Percentiles rank a stretch among this genome's conserved stretches.
Evolutionary conservation across 176 grass and related monocot genomes (phyloP).

Genomic region (Aechmea fasciata): DNA sequence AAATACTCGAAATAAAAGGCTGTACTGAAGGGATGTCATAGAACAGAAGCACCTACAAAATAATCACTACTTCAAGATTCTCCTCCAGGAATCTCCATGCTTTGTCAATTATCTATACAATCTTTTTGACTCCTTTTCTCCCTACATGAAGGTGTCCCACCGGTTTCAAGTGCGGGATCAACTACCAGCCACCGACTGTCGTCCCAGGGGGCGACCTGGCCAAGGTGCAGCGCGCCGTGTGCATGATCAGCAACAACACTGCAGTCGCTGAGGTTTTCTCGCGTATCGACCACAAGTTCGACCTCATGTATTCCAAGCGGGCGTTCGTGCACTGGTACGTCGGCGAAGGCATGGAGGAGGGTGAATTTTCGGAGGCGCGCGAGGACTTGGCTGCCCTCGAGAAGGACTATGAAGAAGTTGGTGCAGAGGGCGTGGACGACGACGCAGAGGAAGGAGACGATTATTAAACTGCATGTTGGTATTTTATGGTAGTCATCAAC

Average conservation of each 20-base stretch:
- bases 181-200: constrained; percentile 85
- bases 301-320: constrained; percentile 80
- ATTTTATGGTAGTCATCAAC: too few relatives aligned
- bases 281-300: constrained; percentile 87
- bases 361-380: constrained; percentile 81
- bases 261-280: constrained; percentile 83
- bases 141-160: constrained; percentile 58
- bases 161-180: constrained; percentile 94
- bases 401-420: constrained; percentile 86
- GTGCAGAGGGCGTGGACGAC: constrained; percentile 64
- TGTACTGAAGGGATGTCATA: too few relatives aligned
- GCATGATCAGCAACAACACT: constrained; percentile 98
- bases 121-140: not conserved
- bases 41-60: too few relatives aligned
- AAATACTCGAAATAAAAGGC: too few relatives aligned
- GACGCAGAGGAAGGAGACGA: constrained; percentile 62
- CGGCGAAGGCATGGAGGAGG: constrained; percentile 87
- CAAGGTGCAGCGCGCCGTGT: constrained; percentile 85
- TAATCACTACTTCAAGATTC: too few relatives aligned
- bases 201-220: constrained; percentile 81
- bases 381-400: constrained; percentile 85
- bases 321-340: constrained; percentile 94
- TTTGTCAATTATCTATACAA: not conserved
- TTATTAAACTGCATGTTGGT: constrained; percentile 33
- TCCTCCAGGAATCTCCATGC: too few relatives aligned